Evolutionary conservation across 257 asterid species (phyloP).

Genomic region (Forsythia viridissima): DNA sequence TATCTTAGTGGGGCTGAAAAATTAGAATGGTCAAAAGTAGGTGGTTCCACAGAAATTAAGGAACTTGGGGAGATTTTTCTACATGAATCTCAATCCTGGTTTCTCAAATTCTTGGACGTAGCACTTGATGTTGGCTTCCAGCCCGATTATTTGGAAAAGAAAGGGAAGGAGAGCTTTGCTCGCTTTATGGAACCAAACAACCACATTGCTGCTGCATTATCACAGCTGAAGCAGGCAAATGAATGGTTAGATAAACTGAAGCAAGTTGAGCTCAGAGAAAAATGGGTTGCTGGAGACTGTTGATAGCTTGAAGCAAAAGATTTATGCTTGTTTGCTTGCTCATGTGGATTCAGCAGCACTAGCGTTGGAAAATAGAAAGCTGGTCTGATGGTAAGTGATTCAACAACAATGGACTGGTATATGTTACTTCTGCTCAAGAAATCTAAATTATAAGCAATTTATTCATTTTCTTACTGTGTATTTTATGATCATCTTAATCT

Average conservation of each 20-base stretch:
- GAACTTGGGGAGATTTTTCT: slow-evolving; percentile 49
- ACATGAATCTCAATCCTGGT: slow-evolving; percentile 65
- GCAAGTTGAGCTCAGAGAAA: slow-evolving; percentile 39
- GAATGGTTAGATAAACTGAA: slow-evolving; percentile 71
- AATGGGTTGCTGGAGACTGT: slow-evolving; percentile 41
- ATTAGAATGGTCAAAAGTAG: slow-evolving; percentile 73
- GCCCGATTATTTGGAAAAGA: slow-evolving; percentile 34
- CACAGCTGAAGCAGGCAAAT: slow-evolving; percentile 75
- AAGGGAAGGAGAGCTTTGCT: slow-evolving; percentile 39
- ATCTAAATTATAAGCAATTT: slow-evolving; percentile 23
- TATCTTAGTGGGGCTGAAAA: slow-evolving; percentile 44
- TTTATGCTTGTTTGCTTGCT: slow-evolving; percentile 73
- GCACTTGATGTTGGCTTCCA: slow-evolving; percentile 70
- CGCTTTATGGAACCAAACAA: slow-evolving; percentile 45
- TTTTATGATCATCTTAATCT: slow-evolving; percentile 5
- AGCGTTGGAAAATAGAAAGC: slow-evolving; percentile 67
- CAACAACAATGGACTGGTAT: neutral
- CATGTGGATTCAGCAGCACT: slow-evolving; percentile 83
- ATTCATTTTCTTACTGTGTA: neutral
- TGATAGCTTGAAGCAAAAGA: slow-evolving; percentile 72
- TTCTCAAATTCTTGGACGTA: slow-evolving; percentile 65
- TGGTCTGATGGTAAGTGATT: slow-evolving; percentile 21
- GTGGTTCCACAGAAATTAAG: slow-evolving; percentile 43
- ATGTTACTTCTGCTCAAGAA: neutral
- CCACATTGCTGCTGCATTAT: slow-evolving; percentile 64